These are phyloP conservation scores for Paraphoma chrysanthemicola DNA, from an alignment of 2,329 filamentous ascomycete genomes.

Conservation along the genomic window DNA sequence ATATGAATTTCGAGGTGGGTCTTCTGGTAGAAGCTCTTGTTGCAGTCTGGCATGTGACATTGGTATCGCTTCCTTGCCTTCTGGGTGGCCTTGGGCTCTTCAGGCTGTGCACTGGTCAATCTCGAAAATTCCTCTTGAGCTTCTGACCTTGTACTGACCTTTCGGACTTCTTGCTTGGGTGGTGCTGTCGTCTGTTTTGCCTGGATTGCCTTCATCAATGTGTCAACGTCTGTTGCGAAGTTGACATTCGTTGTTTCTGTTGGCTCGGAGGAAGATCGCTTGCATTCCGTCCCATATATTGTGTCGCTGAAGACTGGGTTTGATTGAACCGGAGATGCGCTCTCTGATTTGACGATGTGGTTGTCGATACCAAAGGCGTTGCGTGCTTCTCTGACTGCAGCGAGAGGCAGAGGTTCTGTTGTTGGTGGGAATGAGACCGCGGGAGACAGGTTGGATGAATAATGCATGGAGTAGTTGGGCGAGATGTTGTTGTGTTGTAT, in stretches of 20 bases:
- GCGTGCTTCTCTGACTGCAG: constrained; percentile 37
- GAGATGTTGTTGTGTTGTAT: constrained; percentile 4
- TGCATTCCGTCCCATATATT: constrained; percentile 47
- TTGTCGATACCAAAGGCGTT: constrained; percentile 29
- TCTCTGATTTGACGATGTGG: constrained; percentile 54
- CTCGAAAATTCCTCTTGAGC: neutral
- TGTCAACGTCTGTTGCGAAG: constrained; percentile 85
- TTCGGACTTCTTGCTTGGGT: constrained; percentile 30
- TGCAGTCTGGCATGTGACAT: constrained; percentile 77
- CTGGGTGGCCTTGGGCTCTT: constrained; percentile 36
- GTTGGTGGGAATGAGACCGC: constrained; percentile 33
- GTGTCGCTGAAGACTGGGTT: constrained; percentile 48
- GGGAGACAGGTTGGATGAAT: constrained; percentile 33
- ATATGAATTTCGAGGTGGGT: constrained; percentile 92
- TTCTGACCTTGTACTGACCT: constrained; percentile 33
- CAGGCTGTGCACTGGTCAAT: constrained; percentile 23
- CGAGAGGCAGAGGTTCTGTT: constrained; percentile 29
- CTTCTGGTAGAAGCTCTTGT: constrained; percentile 86
- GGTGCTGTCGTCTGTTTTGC: constrained; percentile 60
- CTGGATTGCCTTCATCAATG: constrained; percentile 88
- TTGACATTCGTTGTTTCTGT: constrained; percentile 57
- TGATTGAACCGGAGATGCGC: constrained; percentile 51
- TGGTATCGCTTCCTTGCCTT: constrained; percentile 70
- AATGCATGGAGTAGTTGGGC: constrained; percentile 32
- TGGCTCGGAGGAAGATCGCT: constrained; percentile 54